These are phyloP conservation scores for Andrographis paniculata DNA, from an alignment of 305 asterid species.

Conservation along the genomic window DNA sequence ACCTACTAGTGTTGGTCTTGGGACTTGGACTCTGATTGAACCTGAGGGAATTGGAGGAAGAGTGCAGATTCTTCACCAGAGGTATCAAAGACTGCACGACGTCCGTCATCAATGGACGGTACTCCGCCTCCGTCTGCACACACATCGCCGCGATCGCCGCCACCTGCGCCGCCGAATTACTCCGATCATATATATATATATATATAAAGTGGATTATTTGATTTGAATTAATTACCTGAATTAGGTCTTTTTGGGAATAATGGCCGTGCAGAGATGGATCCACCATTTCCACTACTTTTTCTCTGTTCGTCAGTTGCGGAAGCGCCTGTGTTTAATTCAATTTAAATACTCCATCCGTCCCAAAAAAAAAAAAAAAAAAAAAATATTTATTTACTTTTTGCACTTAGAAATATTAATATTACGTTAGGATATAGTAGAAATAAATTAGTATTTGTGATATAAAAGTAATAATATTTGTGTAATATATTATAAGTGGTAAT, in stretches of 20 bases:
- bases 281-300: conserved; percentile 60
- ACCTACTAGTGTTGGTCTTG: conserved; percentile 1
- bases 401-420: no score
- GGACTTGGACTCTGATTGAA: conserved; percentile 31
- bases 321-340: conserved; percentile 54
- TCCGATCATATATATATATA: no score
- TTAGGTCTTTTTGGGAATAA: conserved; percentile 52
- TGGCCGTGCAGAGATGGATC: conserved; percentile 58
- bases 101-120: conserved; percentile 77
- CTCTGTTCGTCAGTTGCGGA: conserved; percentile 68
- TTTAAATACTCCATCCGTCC: no score
- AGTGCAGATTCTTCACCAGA: conserved; percentile 39
- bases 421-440: no score
- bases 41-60: conserved; percentile 28
- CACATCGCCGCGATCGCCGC: conserved; percentile 91
- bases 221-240: conserved; percentile 39
- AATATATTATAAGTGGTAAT: no score
- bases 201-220: no score
- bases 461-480: no score
- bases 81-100: conserved; percentile 80
- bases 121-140: conserved; percentile 75
- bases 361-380: no score
- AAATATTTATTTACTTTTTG: no score
- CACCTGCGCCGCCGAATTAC: conserved; percentile 26
- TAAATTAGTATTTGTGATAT: no score